Base-by-base conservation (phyloP, 2,329 filamentous ascomycete species). In the Aureobasidium namibiae region DNA sequence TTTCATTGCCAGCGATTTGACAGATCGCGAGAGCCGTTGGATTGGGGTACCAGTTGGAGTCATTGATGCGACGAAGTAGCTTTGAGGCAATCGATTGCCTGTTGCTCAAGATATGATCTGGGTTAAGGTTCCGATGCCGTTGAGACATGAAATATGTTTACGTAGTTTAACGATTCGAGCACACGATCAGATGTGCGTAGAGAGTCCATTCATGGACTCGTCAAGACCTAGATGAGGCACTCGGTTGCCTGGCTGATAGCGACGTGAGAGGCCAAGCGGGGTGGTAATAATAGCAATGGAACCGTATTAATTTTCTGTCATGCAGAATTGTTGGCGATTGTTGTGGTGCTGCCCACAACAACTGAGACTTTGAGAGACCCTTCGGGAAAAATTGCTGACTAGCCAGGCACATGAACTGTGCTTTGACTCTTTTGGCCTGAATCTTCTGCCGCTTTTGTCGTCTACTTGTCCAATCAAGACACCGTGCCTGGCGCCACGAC, bases 1-100 rank as follows among this genome's bases (percentile, higher is more conserved):
- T n/a, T 73, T 76, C 48, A 68, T 77, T 44, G 73, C 74, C 13
- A 67, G 63, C 45, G 74, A 76, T 64, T 65, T 76, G 45, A 71
- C 69, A 60, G 65, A 34, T 33, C 53, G 46, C 1, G 64, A 68
- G 41, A 68, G 67, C 24, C 61, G 63, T 44, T 74, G 70, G 66
- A 65, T 67, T 57, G 72, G 73, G 26, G 65, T 61, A 49, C 68
- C 64, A 21, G 74, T 76, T 2, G 72, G 71, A 18, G 61, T 74
- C 29, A 74, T 72, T 52, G 65, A 71, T 57, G 61, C 26, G 34
- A 65, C 29, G 29, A 59, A 50, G 38, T 59, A 36, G 13, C 23
- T 21, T 39, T 3, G 3, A 31, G 18, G 29, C 45, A 34, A 31
- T 41, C 38, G 44, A 29, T n/a, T 29, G 26, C 26, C 26, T 29